Percentiles rank a stretch among this genome's conserved stretches.
Conservation (phyloP, 2,329 filamentous ascomycete genomes). For the Xylaria sp. region DNA sequence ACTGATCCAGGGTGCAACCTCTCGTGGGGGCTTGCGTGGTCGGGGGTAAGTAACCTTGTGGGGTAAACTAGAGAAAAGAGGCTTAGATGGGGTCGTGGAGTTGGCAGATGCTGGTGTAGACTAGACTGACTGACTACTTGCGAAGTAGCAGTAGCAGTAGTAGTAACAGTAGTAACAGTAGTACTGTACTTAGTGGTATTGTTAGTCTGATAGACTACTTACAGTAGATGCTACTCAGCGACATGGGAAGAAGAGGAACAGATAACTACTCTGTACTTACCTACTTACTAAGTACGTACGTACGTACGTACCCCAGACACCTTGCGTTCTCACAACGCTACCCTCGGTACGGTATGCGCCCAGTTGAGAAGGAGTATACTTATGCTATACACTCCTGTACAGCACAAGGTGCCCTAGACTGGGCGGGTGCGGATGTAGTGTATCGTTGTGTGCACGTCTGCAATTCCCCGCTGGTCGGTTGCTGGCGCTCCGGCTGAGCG, state of each 20-base stretch:
- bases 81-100: slow-evolving; percentile 1
- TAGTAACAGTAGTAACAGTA: too few relatives aligned
- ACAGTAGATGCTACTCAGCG: too few relatives aligned
- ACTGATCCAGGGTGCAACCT: slow-evolving; percentile 17
- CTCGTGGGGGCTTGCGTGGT: slow-evolving; percentile 19
- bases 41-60: slow-evolving; percentile 11
- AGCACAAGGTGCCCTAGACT: background rate
- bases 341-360: slow-evolving; percentile 16
- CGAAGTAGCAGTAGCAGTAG: background rate
- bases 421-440: background rate
- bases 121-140: background rate
- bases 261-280: too few relatives aligned
- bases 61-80: slow-evolving; percentile 21
- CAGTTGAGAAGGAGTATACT: background rate
- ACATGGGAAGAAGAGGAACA: background rate
- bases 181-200: too few relatives aligned
- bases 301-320: slow-evolving; percentile 14
- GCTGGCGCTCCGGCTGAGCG: slow-evolving; percentile 18
- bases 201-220: too few relatives aligned
- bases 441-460: background rate
- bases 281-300: too few relatives aligned
- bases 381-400: background rate
- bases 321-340: slow-evolving; percentile 8
- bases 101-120: background rate
- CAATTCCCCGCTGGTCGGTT: slow-evolving; percentile 9